Evolutionary conservation across 2,329 filamentous ascomycete species (phyloP).

Genomic region (Nemania abortiva): DNA sequence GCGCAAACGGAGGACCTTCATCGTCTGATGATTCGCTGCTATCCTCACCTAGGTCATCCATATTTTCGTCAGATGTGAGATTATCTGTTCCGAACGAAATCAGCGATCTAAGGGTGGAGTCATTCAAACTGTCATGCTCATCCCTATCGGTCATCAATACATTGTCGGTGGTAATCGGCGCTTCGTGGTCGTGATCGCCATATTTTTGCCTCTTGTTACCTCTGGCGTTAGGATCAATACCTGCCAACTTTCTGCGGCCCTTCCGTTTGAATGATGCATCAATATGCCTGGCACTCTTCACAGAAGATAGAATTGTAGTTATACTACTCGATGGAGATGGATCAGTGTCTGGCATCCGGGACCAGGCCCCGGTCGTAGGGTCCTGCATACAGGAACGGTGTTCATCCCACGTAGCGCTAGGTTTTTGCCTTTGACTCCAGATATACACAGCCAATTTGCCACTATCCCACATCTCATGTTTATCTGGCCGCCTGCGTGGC

Average conservation of each 20-base stretch:
- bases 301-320: conserved; percentile 42
- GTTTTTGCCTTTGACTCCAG: conserved; percentile 46
- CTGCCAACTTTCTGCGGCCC: conserved; percentile 20
- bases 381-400: conserved; percentile 43
- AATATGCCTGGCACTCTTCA: conserved; percentile 39
- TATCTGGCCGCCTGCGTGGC: conserved; percentile 33
- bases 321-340: conserved; percentile 31
- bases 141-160: neutral
- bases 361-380: conserved; percentile 46
- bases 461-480: conserved; percentile 46
- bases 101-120: neutral
- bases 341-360: conserved; percentile 38
- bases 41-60: conserved; percentile 30
- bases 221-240: conserved; percentile 1
- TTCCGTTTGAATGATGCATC: conserved; percentile 36
- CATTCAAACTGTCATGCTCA: conserved; percentile 5
- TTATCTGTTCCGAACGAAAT: conserved; percentile 34
- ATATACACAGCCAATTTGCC: conserved; percentile 47
- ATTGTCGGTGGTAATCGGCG: neutral
- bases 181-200: neutral
- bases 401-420: conserved; percentile 42
- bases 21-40: conserved; percentile 27
- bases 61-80: conserved; percentile 38
- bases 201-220: neutral
- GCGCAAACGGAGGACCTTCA: conserved; percentile 20